These are phyloP conservation scores for Candida albicans DNA, from an alignment of 1,139 yeast genomes.

Conservation along the genomic window DNA sequence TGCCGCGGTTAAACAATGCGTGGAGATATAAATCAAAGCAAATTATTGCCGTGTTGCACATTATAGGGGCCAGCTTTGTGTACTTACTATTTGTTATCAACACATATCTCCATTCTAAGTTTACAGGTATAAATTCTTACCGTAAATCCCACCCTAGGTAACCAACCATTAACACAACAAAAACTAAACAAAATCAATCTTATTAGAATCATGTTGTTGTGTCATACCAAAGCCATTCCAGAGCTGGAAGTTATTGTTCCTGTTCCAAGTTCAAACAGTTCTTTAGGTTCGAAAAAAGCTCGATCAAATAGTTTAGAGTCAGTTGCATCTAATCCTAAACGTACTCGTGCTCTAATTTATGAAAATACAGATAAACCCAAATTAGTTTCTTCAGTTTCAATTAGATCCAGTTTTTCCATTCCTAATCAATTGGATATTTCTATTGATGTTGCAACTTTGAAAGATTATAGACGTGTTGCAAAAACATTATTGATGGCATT, in stretches of 20 bases:
- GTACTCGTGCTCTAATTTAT: neutral
- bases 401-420: constrained; percentile 13
- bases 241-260: constrained; percentile 1
- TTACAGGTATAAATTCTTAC: neutral
- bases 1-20: too few relatives aligned
- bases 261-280: neutral
- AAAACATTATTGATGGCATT: constrained; percentile 40
- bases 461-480: constrained; percentile 41
- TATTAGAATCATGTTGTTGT: neutral
- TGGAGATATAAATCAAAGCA: too few relatives aligned
- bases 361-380: neutral
- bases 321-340: constrained; percentile 4
- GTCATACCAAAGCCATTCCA: neutral
- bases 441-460: constrained; percentile 30
- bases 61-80: too few relatives aligned
- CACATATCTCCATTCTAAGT: neutral
- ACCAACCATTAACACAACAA: neutral
- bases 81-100: too few relatives aligned
- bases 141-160: neutral
- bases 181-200: neutral
- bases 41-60: too few relatives aligned
- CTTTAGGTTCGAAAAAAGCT: constrained; percentile 1
- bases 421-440: constrained; percentile 27
- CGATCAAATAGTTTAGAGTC: constrained; percentile 10
- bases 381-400: neutral